Evolutionary conservation across 805 yeast genomes (phyloP).

Genomic region (Ogataea glucozyma): DNA sequence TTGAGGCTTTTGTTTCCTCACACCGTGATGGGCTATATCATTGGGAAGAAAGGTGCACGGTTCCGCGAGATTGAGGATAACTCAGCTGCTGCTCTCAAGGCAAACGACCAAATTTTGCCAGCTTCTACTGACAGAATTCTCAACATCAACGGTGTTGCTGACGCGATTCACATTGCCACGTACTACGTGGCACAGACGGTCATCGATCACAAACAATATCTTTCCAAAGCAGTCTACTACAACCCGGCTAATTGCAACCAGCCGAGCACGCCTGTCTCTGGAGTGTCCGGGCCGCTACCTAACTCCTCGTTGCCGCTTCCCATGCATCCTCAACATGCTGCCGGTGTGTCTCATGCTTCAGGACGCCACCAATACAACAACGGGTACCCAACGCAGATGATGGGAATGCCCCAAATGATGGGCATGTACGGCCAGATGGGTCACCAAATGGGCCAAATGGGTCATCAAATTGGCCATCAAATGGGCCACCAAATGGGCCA

Average conservation of each 20-base stretch:
- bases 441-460: conserved; percentile 14
- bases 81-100: conserved; percentile 75
- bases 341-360: conserved; percentile 1
- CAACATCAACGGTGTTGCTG: conserved; percentile 75
- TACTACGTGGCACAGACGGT: conserved; percentile 72
- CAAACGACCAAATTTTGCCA: conserved; percentile 71
- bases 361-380: conserved; percentile 10
- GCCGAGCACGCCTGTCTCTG: conserved; percentile 30
- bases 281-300: neutral
- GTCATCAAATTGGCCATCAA: conserved; percentile 14
- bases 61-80: conserved; percentile 80
- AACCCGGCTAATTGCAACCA: conserved; percentile 51
- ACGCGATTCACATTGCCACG: conserved; percentile 82
- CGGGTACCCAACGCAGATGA: conserved; percentile 26
- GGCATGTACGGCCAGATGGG: conserved; percentile 27
- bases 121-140: conserved; percentile 76
- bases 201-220: conserved; percentile 58
- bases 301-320: neutral
- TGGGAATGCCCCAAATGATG: conserved; percentile 31
- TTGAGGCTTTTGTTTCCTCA: conserved; percentile 72
- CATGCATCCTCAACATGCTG: neutral
- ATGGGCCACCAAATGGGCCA: too few species aligned
- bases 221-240: conserved; percentile 56
- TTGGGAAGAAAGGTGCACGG: conserved; percentile 73
- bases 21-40: conserved; percentile 75